Conservation (phyloP, 495 filamentous ascomycete genomes). For the Cercophora scortea region DNA sequence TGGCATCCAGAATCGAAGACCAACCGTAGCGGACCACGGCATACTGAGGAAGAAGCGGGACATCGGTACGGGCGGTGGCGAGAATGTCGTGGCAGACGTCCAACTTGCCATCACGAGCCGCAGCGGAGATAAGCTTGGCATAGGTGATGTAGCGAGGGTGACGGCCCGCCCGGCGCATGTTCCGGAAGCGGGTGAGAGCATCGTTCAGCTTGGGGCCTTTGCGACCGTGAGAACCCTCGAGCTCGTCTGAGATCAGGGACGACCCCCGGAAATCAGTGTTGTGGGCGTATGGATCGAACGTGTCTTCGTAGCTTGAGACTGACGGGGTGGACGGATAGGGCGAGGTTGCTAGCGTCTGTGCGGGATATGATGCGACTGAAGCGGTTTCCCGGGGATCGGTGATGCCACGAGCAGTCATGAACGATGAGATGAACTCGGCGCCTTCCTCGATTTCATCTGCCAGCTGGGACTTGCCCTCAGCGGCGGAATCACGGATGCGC, state of each 20-base stretch:
- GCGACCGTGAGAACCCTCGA: conserved; percentile 66
- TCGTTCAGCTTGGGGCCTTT: conserved; percentile 69
- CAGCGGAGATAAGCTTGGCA: conserved; percentile 85
- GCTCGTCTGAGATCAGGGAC: conserved; percentile 74
- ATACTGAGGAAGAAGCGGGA: conserved; percentile 75
- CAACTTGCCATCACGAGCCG: conserved; percentile 71
- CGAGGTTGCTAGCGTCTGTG: conserved; percentile 24
- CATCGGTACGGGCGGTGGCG: conserved; percentile 75
- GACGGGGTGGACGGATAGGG: conserved; percentile 30
- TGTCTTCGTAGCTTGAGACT: conserved; percentile 55
- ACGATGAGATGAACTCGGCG: conserved; percentile 69
- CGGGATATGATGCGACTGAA: conserved; percentile 17
- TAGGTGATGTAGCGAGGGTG: conserved; percentile 95
- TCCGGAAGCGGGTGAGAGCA: conserved; percentile 72
- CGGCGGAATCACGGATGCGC: conserved; percentile 56
- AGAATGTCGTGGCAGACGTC: conserved; percentile 81
- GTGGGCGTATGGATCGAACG: conserved; percentile 80
- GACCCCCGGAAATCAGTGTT: conserved; percentile 90
- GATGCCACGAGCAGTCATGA: conserved; percentile 54
- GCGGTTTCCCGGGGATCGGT: conserved; percentile 35
- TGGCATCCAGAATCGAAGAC: conserved; percentile 88
- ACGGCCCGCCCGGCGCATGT: conserved; percentile 85
- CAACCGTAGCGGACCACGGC: conserved; percentile 85
- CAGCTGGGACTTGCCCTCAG: conserved; percentile 40
- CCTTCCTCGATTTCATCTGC: conserved; percentile 82